Evolutionary conservation across 1,284 basidiomycete genomes (phyloP).

Genomic region (Boletus nobilissimus): DNA sequence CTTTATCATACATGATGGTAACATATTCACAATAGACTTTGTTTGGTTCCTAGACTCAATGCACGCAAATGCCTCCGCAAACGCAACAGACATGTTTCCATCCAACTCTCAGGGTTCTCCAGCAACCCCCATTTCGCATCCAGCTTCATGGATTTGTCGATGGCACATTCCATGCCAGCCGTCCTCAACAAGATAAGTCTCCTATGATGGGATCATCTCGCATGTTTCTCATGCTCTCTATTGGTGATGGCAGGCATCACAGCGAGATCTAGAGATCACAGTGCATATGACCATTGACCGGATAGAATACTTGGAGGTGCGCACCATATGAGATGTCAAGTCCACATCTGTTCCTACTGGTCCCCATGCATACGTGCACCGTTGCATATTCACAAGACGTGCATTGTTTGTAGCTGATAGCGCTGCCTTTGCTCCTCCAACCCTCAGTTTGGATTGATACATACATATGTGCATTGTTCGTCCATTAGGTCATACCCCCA

Average conservation of each 20-base stretch:
- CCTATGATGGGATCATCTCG: background rate
- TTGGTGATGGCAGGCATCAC: background rate
- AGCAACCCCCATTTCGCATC: slow-evolving; percentile 23
- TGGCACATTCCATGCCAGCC: background rate
- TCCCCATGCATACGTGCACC: background rate
- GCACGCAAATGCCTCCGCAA: slow-evolving; percentile 23
- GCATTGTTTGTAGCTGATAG: background rate
- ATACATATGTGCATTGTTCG: background rate
- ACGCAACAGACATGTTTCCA: slow-evolving; percentile 13
- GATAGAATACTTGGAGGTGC: background rate
- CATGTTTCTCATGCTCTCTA: background rate
- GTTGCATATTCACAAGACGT: background rate
- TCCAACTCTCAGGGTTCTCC: slow-evolving; percentile 25
- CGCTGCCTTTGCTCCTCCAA: background rate
- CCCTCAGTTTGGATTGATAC: background rate
- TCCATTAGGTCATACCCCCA: background rate
- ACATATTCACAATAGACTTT: background rate
- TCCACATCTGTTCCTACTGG: no score
- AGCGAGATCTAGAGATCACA: slow-evolving; percentile 26
- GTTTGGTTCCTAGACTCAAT: slow-evolving; percentile 23
- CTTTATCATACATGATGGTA: no score
- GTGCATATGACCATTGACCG: slow-evolving; percentile 25
- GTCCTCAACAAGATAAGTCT: slow-evolving; percentile 14
- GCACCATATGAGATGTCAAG: slow-evolving; percentile 10
- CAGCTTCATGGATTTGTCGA: slow-evolving; percentile 12